These are phyloP conservation scores for Schizothecium vesticola DNA, from an alignment of 495 filamentous ascomycete genomes.

Conservation along the genomic window DNA sequence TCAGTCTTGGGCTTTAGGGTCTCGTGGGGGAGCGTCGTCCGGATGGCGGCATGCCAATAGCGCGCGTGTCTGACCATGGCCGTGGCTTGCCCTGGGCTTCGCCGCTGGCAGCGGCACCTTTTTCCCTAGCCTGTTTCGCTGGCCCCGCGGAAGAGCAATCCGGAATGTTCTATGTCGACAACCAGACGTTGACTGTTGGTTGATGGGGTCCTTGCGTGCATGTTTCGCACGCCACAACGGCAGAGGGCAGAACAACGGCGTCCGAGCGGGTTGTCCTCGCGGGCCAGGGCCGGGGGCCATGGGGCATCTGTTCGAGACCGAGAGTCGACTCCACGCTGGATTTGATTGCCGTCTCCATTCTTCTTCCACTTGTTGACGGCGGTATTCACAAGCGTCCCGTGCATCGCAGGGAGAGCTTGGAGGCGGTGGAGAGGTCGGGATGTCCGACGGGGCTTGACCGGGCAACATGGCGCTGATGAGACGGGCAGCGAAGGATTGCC, in stretches of 20 bases:
- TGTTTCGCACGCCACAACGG: conserved; percentile 7
- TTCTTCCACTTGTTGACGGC: not conserved
- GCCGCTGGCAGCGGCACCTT: not conserved
- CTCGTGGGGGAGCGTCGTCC: conserved; percentile 9
- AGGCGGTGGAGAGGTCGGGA: not conserved
- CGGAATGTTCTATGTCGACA: conserved; percentile 4
- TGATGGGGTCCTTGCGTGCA: conserved; percentile 4
- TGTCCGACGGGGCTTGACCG: not conserved
- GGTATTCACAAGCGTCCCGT: not conserved
- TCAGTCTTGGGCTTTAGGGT: not conserved
- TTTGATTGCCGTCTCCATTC: not conserved
- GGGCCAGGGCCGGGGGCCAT: not conserved
- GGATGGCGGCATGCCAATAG: conserved; percentile 1
- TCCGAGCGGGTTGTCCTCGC: not conserved
- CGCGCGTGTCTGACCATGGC: not conserved
- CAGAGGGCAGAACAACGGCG: not conserved
- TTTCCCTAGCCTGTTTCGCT: not conserved
- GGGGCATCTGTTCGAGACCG: not conserved
- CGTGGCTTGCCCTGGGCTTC: not conserved
- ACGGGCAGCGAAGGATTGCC: not conserved
- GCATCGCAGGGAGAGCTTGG: not conserved
- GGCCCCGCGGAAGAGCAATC: not conserved
- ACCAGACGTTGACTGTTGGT: not conserved
- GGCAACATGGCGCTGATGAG: not conserved
- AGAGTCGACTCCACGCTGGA: not conserved